Percentiles rank a stretch among this genome's conserved stretches.
These are phyloP conservation scores for Coemansia sp. DNA, from an alignment of 192 early-diverging fungal species.

Conservation along the genomic window DNA sequence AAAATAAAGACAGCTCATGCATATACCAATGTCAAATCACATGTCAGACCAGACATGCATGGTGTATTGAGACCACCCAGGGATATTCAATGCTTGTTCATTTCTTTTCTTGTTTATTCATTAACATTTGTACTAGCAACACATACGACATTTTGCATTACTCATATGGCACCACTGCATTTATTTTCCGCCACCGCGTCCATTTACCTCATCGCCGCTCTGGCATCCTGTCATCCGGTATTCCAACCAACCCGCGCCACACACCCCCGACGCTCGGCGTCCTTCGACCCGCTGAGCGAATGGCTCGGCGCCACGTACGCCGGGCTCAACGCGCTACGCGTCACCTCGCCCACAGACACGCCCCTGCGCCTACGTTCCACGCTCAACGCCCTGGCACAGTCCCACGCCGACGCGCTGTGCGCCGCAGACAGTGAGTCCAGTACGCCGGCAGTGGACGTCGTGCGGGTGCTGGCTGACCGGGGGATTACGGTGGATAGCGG, in stretches of 20 bases:
- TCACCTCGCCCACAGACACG: conserved; percentile 3
- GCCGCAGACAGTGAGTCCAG: not conserved
- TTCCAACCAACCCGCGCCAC: not conserved
- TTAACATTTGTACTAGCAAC: too few species aligned
- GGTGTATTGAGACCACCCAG: too few species aligned
- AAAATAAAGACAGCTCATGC: too few species aligned
- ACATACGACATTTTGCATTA: too few species aligned
- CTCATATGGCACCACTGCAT: too few species aligned
- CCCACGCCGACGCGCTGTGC: conserved; percentile 8
- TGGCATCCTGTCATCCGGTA: too few species aligned
- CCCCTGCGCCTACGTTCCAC: conserved; percentile 8
- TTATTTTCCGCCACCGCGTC: too few species aligned
- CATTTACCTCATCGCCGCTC: too few species aligned
- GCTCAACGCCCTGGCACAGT: conserved; percentile 14
- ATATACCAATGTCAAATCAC: too few species aligned
- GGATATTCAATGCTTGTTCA: too few species aligned
- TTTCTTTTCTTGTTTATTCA: too few species aligned
- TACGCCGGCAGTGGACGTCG: not conserved
- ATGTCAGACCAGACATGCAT: too few species aligned
- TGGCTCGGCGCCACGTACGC: conserved; percentile 19
- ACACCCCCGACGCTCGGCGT: not conserved
- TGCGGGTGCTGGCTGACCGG: not conserved
- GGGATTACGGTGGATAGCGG: conserved; percentile 2
- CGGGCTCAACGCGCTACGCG: conserved; percentile 9
- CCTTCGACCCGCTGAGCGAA: not conserved